Evolutionary conservation across 2,329 filamentous ascomycete species (phyloP).

Genomic region (Epichloe elymi): DNA sequence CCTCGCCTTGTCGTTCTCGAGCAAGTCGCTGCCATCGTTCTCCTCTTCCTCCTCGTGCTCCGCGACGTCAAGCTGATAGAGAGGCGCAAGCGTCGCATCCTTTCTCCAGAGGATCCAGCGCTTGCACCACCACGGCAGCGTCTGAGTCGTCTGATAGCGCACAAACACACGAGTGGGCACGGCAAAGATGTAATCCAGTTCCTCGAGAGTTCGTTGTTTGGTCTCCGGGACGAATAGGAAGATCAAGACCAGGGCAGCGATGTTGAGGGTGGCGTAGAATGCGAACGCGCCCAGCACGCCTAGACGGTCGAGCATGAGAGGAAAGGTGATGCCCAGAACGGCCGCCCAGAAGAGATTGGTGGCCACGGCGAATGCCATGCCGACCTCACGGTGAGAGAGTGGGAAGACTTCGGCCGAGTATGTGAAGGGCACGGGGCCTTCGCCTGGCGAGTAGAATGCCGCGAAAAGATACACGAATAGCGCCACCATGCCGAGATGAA

Average conservation of each 20-base stretch:
- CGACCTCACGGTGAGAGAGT: slow-evolving; percentile 55
- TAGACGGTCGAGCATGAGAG: slow-evolving; percentile 35
- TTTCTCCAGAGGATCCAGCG: slow-evolving; percentile 41
- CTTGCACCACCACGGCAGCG: slow-evolving; percentile 47
- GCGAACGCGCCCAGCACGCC: slow-evolving; percentile 37
- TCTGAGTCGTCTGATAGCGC: slow-evolving; percentile 41
- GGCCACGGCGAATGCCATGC: slow-evolving; percentile 57
- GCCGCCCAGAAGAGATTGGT: slow-evolving; percentile 49
- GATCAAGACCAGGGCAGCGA: slow-evolving; percentile 41
- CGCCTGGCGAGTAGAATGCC: slow-evolving; percentile 37
- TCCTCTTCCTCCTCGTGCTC: slow-evolving; percentile 17
- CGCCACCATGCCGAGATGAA: slow-evolving; percentile 32
- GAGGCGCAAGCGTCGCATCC: slow-evolving; percentile 24
- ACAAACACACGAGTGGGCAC: slow-evolving; percentile 45
- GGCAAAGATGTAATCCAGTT: slow-evolving; percentile 47
- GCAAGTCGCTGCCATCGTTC: slow-evolving; percentile 18
- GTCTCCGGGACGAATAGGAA: slow-evolving; percentile 46
- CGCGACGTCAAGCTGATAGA: slow-evolving; percentile 28
- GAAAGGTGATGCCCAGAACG: slow-evolving; percentile 51
- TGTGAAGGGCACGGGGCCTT: slow-evolving; percentile 55
- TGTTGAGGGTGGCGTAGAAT: slow-evolving; percentile 42
- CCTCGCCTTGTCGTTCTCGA: slow-evolving; percentile 25
- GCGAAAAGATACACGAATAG: slow-evolving; percentile 45
- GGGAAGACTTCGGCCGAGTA: slow-evolving; percentile 60
- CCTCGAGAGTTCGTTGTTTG: slow-evolving; percentile 39